Conservation (phyloP, 148 eudicot genomes). For the Chenopodium berlandieri region DNA sequence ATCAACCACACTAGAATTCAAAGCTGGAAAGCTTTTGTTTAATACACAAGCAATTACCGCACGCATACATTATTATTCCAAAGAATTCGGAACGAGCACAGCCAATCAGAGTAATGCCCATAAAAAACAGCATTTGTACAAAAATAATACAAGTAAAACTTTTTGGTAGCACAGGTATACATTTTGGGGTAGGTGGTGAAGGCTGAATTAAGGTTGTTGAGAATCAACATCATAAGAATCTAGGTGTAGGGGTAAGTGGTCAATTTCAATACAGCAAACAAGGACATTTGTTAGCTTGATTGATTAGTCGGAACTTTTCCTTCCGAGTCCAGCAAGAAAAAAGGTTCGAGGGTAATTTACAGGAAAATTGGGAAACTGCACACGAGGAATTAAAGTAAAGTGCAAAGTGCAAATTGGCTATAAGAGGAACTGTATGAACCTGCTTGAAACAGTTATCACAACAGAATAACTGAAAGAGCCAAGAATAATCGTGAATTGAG, state of each 20-base stretch:
- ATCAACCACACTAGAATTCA: not conserved
- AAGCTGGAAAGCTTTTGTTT: not conserved
- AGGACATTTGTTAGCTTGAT: not conserved
- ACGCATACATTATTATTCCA: not conserved
- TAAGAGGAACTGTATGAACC: not conserved
- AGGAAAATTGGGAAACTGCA: not conserved
- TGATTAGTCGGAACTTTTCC: not conserved
- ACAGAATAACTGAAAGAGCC: not conserved
- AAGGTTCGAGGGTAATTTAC: not conserved
- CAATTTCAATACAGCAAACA: constrained; percentile 16
- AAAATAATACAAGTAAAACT: not conserved
- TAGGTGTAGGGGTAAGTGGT: constrained; percentile 14
- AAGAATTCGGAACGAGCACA: constrained; percentile 13
- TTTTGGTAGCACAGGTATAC: not conserved
- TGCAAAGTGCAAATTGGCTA: not conserved
- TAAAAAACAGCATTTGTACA: not conserved
- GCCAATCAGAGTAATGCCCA: constrained; percentile 6
- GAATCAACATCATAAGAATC: constrained; percentile 6
- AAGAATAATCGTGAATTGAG: not conserved
- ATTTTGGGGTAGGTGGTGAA: constrained; percentile 17
- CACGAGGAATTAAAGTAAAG: not conserved
- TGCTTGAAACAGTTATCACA: not conserved
- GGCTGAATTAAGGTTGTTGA: constrained; percentile 12
- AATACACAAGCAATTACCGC: constrained; percentile 1
- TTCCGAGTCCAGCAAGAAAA: not conserved